A percentile compares a stretch with the other conserved stretches of the same genome.
These are phyloP conservation scores for Podospora sp. DNA, from an alignment of 495 filamentous ascomycete genomes.

Conservation along the genomic window DNA sequence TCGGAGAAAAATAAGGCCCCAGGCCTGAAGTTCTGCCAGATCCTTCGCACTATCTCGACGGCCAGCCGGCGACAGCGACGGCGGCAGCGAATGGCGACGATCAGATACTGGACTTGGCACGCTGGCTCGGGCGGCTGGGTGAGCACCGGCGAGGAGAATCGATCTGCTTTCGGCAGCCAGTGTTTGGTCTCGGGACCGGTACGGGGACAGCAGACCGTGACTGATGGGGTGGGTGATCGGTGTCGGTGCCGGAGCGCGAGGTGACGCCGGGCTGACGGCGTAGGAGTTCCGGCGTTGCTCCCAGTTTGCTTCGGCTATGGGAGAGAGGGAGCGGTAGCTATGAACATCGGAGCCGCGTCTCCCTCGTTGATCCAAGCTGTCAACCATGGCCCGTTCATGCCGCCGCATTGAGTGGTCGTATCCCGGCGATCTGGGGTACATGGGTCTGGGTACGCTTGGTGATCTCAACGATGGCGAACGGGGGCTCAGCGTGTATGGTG, in stretches of 20 bases:
- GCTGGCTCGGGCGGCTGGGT: not conserved
- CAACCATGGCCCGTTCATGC: conserved; percentile 45
- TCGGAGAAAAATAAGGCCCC: conserved; percentile 41
- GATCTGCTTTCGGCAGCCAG: conserved; percentile 32
- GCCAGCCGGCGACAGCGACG: conserved; percentile 3
- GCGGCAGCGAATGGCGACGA: conserved; percentile 32
- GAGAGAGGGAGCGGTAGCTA: conserved; percentile 29
- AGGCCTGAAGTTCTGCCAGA: conserved; percentile 35
- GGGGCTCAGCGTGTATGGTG: not conserved
- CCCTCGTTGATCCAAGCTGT: conserved; percentile 41
- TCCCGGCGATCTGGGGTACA: conserved; percentile 38
- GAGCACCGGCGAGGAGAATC: conserved; percentile 34
- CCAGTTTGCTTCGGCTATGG: conserved; percentile 31
- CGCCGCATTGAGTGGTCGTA: conserved; percentile 42
- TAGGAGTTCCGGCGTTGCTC: conserved; percentile 22
- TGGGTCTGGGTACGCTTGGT: conserved; percentile 37
- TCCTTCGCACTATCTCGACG: conserved; percentile 27
- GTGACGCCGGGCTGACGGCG: conserved; percentile 16
- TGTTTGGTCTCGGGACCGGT: conserved; percentile 25
- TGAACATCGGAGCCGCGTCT: conserved; percentile 19
- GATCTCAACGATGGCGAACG: conserved; percentile 37
- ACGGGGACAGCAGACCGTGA: conserved; percentile 6
- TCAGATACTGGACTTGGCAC: not conserved
- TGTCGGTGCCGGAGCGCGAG: conserved; percentile 19
- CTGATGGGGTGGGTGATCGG: conserved; percentile 5